Evolutionary conservation across 2,329 filamentous ascomycete species (phyloP).

Genomic region (Iodosphaeria phyllophila): DNA sequence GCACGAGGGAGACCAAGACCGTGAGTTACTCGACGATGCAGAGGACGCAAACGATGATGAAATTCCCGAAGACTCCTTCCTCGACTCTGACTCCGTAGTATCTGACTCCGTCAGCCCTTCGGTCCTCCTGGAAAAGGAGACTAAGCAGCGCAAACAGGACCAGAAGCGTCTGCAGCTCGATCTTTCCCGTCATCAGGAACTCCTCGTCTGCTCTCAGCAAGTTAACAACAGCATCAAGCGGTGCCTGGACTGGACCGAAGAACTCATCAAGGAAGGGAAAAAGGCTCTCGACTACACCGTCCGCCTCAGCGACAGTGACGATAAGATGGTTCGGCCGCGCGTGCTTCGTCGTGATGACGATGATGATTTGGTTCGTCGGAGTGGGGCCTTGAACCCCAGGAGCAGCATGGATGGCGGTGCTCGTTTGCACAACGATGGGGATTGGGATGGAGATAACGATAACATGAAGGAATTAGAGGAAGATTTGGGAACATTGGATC

Average conservation of each 20-base stretch:
- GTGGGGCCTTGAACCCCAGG: conserved; percentile 13
- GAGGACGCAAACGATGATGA: conserved; percentile 29
- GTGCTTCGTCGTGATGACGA: conserved; percentile 48
- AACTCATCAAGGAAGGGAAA: conserved; percentile 72
- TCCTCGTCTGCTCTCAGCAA: conserved; percentile 79
- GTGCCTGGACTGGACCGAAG: conserved; percentile 78
- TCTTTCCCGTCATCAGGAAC: conserved; percentile 70
- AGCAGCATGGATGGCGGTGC: conserved; percentile 2
- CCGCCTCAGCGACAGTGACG: conserved; percentile 57
- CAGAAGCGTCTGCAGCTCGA: conserved; percentile 73
- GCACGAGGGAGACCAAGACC: too few species aligned
- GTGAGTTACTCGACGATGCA: conserved; percentile 13
- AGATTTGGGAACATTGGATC: conserved; percentile 1
- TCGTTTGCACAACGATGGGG: conserved; percentile 1
- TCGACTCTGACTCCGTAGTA: conserved; percentile 18
- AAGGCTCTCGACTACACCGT: conserved; percentile 76
- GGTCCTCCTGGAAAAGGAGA: conserved; percentile 20
- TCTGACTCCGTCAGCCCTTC: conserved; percentile 20
- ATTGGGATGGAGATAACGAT: conserved; percentile 39
- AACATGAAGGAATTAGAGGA: too few species aligned
- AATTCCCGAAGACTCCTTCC: conserved; percentile 32
- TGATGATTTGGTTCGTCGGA: too few species aligned
- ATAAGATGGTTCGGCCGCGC: conserved; percentile 54
- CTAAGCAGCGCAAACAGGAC: conserved; percentile 48
- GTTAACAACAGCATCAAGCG: conserved; percentile 88